Evolutionary conservation across 208 protist species (phyloP), one percentile per base, ranked within the genome.

Genomic region (Entamoeba moshkovskii): DNA sequence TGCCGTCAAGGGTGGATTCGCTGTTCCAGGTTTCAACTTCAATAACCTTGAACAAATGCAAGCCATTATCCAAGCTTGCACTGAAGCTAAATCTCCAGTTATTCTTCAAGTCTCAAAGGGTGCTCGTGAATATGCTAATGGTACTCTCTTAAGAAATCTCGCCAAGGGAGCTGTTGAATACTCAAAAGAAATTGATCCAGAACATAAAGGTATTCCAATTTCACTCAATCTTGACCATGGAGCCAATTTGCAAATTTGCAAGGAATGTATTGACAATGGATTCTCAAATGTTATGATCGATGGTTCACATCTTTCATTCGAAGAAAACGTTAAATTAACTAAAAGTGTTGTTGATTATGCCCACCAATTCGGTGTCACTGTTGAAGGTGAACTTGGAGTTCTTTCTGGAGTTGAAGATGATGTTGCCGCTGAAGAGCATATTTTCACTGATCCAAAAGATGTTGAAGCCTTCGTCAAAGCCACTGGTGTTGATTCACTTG

Each of bases 241-340:
- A 94, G 95, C 96, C 29, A 94, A 25, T 13, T 48, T 94, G 2
- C 95, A 95, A 52, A 92, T 95, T 46, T 46, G 52, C 44, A 93
- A 94, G 91, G 93, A 38, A 25, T 93, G 93, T 49, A 95, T 96
- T 25, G 66, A 49, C 15, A 25, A 93, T 11, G 95, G 95, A 73
- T 96, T 96, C 95, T 95, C 95, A 59, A 96, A 95, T 29, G 95
- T 96, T 93, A 96, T 96, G 95, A 96, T 96, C 93, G 95, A 96
- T 93, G 95, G 93, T n/a, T 96, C 95, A 15, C 94, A 94, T 46
- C 52, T 94, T 33, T 33, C 73, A 46, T 96, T 93, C 45, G 95
- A 96, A 66, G 95, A 96, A 6, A 96, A 96, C 66, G 95, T 96
- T 91, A 3, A 52, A 2, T 94, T 96, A 46, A 96, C 95, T 45